Conservation (phyloP, 108 stramenopile species). For the Cyclotella kingstonii region DNA sequence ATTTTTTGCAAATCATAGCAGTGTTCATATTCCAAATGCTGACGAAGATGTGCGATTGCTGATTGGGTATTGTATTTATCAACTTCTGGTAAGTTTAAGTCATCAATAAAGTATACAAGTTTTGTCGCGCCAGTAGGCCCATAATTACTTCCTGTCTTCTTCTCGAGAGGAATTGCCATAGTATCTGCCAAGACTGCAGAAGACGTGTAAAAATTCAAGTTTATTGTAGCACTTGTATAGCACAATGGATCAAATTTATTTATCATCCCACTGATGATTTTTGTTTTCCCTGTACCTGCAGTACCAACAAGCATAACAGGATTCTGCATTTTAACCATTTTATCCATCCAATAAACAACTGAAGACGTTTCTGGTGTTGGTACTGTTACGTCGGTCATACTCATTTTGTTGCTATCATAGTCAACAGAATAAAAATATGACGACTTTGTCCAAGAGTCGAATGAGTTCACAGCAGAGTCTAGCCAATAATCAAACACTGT, state of each 20-base stretch:
- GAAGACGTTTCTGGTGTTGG: constrained; percentile 58
- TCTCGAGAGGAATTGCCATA: constrained; percentile 49
- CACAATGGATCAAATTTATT: constrained; percentile 14
- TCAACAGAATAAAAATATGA: constrained; percentile 42
- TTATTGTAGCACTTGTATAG: constrained; percentile 38
- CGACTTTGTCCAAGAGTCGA: constrained; percentile 76
- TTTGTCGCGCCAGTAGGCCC: constrained; percentile 57
- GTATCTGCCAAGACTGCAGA: constrained; percentile 41
- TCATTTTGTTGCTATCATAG: constrained; percentile 36
- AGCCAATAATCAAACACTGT: constrained; percentile 91
- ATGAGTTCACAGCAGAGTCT: constrained; percentile 54
- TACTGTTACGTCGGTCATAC: constrained; percentile 43
- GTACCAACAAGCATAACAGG: constrained; percentile 70
- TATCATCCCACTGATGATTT: constrained; percentile 47
- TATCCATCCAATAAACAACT: constrained; percentile 59
- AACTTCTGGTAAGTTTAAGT: constrained; percentile 73
- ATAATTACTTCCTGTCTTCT: constrained; percentile 52
- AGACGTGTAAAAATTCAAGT: constrained; percentile 63
- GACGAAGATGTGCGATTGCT: constrained; percentile 70
- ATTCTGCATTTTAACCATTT: constrained; percentile 36
- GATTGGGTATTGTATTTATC: constrained; percentile 76
- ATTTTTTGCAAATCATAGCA: constrained; percentile 60
- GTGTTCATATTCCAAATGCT: constrained; percentile 78
- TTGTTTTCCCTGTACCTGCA: constrained; percentile 72
- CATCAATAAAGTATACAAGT: constrained; percentile 71